These are phyloP conservation scores for Claviceps sp. DNA, from an alignment of 2,329 filamentous ascomycete genomes.

Conservation along the genomic window DNA sequence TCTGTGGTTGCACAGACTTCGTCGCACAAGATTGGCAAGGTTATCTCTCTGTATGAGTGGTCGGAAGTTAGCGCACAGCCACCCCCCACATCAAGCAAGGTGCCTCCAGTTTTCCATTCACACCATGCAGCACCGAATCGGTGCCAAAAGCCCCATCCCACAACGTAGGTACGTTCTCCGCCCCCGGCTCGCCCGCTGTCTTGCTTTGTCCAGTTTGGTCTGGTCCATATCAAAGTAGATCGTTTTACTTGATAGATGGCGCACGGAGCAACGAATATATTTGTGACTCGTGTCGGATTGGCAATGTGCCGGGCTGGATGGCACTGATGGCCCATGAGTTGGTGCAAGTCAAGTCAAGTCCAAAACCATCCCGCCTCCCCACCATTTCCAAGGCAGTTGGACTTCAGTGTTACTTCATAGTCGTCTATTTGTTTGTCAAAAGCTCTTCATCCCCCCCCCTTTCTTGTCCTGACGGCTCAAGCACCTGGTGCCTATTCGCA, in stretches of 20 bases:
- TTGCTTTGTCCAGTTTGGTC: slow-evolving; percentile 2
- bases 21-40: neutral
- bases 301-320: neutral
- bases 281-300: neutral
- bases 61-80: neutral
- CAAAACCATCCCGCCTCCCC: slow-evolving; percentile 7
- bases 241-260: neutral
- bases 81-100: neutral
- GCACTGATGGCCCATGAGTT: neutral
- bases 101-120: neutral
- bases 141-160: slow-evolving; percentile 1
- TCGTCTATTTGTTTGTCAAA: neutral
- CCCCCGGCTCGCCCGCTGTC: slow-evolving; percentile 2
- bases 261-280: neutral
- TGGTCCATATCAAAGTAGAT: neutral
- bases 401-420: neutral
- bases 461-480: slow-evolving; percentile 2
- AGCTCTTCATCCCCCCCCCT: neutral
- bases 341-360: neutral
- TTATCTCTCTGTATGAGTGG: neutral
- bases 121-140: neutral
- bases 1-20: neutral
- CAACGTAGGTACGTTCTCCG: neutral
- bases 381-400: neutral
- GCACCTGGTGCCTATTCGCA: slow-evolving; percentile 3